Evolutionary conservation across 148 eudicot species (phyloP), one percentile per base, ranked within the genome.

Genomic region (Cornus suecica): DNA sequence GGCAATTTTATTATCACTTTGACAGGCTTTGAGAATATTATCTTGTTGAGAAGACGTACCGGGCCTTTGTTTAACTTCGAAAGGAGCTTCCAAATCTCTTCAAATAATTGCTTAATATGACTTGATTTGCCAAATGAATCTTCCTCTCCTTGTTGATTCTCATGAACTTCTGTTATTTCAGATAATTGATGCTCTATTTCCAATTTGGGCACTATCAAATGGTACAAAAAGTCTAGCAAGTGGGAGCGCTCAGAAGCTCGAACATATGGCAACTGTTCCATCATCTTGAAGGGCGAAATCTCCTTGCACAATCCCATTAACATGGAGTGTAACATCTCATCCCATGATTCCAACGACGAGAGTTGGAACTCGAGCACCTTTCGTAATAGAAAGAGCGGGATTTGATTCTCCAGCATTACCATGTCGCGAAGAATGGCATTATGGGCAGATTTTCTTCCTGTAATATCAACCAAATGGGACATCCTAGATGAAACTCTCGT

Each of bases 381-480:
- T 16, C 54, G 13, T 48, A 48, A 48, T 48, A 48, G 20, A 60
- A 80, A 56, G 41, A 74, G 34, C 0, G 83, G 83, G 18, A 83
- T 70, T 75, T 86, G 89, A 73, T 86, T 86, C 74, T 86, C 89
- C 23, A 86, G 66, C 89, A 86, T 84, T 13, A 81, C 67, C 11
- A 87, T 76, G 62, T 87, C 87, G 25, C 81, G 78, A 25, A 84
- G 24, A 20, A 87, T 79, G 1, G 80, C 78, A 26, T 80, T 68
- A 51, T 73, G 80, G 3, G 71, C 45, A 8, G 68, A 45, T 30
- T 72, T 74, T 42, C 68, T 74, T 42, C 74, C 70, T 63, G 75
- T 28, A 4, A 31, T 28, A 79, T 74, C 79, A 24, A 74, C 73
- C n/a, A 68, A 61, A 27, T 71, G 85, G 31, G 20, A 48, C 54